A percentile compares a stretch with the other conserved stretches of the same genome.
Conservation (phyloP, 2,329 filamentous ascomycete species). For the Calonectria pteridis region DNA sequence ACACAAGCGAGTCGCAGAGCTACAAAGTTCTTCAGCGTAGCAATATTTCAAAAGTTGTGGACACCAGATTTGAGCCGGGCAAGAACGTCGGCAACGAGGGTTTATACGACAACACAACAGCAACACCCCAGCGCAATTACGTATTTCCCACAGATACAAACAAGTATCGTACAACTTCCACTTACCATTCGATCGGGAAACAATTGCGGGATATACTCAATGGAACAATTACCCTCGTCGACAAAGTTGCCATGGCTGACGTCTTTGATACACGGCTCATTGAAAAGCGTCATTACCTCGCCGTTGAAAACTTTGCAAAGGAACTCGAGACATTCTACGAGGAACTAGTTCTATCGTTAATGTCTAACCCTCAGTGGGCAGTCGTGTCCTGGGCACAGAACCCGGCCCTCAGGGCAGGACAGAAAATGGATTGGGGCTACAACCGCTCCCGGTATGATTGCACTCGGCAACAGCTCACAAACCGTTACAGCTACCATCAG, state of each 20-base stretch:
- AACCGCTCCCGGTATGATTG: constrained; percentile 29
- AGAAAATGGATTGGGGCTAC: background rate
- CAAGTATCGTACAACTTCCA: background rate
- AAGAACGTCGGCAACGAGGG: background rate
- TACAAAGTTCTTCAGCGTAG: constrained; percentile 32
- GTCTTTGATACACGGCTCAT: constrained; percentile 33
- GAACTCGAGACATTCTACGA: constrained; percentile 38
- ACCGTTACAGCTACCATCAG: constrained; percentile 36
- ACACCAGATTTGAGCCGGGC: constrained; percentile 30
- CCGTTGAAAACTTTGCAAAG: constrained; percentile 26
- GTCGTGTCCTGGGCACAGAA: constrained; percentile 40
- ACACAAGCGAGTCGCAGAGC: constrained; percentile 29
- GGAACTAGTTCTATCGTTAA: constrained; percentile 37
- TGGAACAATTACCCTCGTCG: background rate
- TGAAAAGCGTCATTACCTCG: constrained; percentile 33
- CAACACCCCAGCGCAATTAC: background rate
- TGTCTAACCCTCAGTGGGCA: constrained; percentile 39
- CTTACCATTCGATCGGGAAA: background rate
- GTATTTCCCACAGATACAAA: background rate
- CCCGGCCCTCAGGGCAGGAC: constrained; percentile 15
- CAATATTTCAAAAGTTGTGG: constrained; percentile 34
- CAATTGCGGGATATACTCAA: background rate
- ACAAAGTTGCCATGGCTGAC: constrained; percentile 23
- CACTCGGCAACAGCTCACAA: constrained; percentile 24
- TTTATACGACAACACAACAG: background rate